Base-by-base conservation (phyloP, 805 yeast species). In the Ogataea pini region DNA sequence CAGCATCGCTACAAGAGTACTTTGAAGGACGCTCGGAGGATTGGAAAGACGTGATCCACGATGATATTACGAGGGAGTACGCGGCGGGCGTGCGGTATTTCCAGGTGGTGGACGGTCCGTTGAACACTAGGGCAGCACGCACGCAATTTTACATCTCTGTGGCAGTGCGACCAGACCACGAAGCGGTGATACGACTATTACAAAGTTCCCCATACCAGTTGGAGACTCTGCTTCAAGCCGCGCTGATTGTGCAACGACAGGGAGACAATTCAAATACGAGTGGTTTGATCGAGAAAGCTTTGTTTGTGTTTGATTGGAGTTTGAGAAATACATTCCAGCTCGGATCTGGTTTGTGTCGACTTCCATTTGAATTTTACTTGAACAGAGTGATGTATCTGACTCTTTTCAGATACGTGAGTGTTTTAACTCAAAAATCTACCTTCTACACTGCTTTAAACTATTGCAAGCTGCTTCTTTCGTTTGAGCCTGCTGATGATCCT, bases 401-500 rank as follows among this genome's bases (percentile, higher is more conserved):
- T 3, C 56, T 89, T 2, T 88, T 89, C 71, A 77, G 91, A 55
- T 83, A 86, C 59, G 80, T 89, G 48, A 74, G 77, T 10, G 80
- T 80, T 1, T 69, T 90, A 34, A 86, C 89, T 1, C 89, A 86
- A 57, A 78, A 88, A 59, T 87, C 95, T 3, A 86, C 92, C 1
- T 82, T 78, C 59, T 76, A 69, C 49, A 89, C 96, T 0, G 96
- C 96, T 0, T 75, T 87, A 36, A 79, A 81, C 36, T 89, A 84
- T 71, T 79, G 86, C 57, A 89, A 87, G 62, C 71, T 84, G 5
- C 70, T 89, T 42, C 71, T 86, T 52, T 79, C 90, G 2, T 68
- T 90, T 25, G 67, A 65, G 33, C 96, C 96, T 1, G 75, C 82
- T 2, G 87, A 85, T 48, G 96, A 90, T 69, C 96, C 96, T 1